These are phyloP conservation scores for Daedalea quercina DNA, from an alignment of 768 basidiomycete genomes.

Conservation along the genomic window DNA sequence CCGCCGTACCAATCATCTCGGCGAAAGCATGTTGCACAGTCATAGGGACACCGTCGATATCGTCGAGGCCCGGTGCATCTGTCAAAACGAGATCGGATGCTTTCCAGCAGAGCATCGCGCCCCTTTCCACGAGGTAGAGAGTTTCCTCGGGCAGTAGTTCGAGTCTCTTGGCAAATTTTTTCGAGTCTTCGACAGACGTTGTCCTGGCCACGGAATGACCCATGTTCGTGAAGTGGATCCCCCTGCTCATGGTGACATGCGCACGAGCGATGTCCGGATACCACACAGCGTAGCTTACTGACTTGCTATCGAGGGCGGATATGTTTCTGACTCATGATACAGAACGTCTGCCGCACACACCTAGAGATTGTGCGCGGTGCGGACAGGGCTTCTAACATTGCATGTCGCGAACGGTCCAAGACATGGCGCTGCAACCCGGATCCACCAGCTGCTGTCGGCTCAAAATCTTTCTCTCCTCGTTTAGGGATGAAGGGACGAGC, in stretches of 20 bases:
- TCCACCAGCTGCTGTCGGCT: conserved; percentile 61
- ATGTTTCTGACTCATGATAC: not conserved
- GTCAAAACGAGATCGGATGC: conserved; percentile 23
- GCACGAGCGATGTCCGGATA: conserved; percentile 55
- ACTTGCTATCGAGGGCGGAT: conserved; percentile 43
- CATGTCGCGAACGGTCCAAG: conserved; percentile 70
- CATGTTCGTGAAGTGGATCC: conserved; percentile 77
- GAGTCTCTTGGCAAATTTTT: conserved; percentile 54
- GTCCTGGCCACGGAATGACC: conserved; percentile 69
- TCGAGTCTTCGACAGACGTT: conserved; percentile 17
- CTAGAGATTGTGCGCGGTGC: conserved; percentile 70
- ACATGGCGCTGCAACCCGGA: conserved; percentile 77
- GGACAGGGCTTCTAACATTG: conserved; percentile 81
- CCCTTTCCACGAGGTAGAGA: conserved; percentile 88
- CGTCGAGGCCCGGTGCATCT: conserved; percentile 22
- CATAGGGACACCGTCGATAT: conserved; percentile 65
- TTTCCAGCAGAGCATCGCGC: conserved; percentile 82
- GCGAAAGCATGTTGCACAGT: conserved; percentile 85
- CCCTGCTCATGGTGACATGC: conserved; percentile 66
- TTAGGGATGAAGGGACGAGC: conserved; percentile 80
- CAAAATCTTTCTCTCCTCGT: conserved; percentile 96
- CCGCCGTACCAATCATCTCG: conserved; percentile 77
- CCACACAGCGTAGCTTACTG: conserved; percentile 79
- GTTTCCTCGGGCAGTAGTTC: conserved; percentile 95
- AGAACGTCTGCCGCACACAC: conserved; percentile 30